These are phyloP conservation scores for Blastocystis sp. DNA, from an alignment of 352 stramenopile species.

Conservation along the genomic window DNA sequence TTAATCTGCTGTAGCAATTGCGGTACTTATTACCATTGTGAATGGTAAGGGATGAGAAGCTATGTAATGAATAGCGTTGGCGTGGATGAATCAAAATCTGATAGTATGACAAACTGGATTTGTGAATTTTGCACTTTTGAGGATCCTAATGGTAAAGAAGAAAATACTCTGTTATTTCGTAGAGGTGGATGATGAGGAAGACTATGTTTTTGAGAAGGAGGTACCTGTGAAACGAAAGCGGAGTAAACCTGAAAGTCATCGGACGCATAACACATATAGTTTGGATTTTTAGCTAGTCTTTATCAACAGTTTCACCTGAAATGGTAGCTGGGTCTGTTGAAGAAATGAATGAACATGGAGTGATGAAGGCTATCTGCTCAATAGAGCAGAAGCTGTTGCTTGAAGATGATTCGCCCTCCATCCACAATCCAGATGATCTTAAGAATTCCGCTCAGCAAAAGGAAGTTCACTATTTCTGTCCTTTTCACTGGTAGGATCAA, in stretches of 20 bases:
- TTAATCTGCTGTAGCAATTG: conserved; percentile 56
- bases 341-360: conserved; percentile 35
- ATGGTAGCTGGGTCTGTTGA: not conserved
- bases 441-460: not conserved
- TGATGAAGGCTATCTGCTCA: conserved; percentile 48
- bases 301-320: not conserved
- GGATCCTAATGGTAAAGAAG: conserved; percentile 21
- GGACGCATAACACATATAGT: not conserved
- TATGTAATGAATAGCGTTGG: conserved; percentile 37
- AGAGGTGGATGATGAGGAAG: conserved; percentile 52
- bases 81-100: conserved; percentile 4
- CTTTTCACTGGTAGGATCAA: not conserved
- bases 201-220: conserved; percentile 55
- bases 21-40: conserved; percentile 52
- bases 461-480: not conserved
- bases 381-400: conserved; percentile 55
- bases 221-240: not conserved
- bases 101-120: not conserved
- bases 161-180: not conserved
- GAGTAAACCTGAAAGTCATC: not conserved
- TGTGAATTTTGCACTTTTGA: conserved; percentile 60
- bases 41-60: not conserved
- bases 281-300: not conserved
- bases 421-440: not conserved
- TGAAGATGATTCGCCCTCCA: conserved; percentile 17